Conservation (phyloP, 768 basidiomycete species). For the Mycena indigotica region DNA sequence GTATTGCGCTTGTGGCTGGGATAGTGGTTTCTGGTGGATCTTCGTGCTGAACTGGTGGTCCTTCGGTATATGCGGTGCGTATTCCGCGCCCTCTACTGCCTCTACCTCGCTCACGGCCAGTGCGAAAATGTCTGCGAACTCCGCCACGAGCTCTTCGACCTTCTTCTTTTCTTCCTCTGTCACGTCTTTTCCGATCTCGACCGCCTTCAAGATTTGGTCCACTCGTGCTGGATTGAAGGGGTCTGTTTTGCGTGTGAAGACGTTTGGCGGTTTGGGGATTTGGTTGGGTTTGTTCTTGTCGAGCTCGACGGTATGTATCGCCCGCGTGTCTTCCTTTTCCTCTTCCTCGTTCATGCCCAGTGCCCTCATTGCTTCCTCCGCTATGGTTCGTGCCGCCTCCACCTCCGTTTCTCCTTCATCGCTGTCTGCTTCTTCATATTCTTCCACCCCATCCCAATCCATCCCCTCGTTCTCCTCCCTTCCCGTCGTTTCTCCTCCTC, state of each 20-base stretch:
- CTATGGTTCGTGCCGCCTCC: too few species aligned
- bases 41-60: conserved; percentile 30
- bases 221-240: conserved; percentile 28
- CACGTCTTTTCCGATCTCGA: conserved; percentile 34
- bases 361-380: too few species aligned
- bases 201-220: conserved; percentile 18
- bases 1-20: conserved; percentile 31
- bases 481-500: too few species aligned
- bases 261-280: too few species aligned
- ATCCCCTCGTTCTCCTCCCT: too few species aligned
- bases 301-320: too few species aligned
- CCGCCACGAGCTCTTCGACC: conserved; percentile 25
- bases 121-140: conserved; percentile 43
- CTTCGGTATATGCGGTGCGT: conserved; percentile 34
- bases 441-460: too few species aligned
- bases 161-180: conserved; percentile 23
- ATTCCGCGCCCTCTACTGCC: conserved; percentile 30
- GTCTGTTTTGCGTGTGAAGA: conserved; percentile 25
- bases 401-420: too few species aligned
- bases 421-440: too few species aligned
- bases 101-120: conserved; percentile 40
- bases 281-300: too few species aligned
- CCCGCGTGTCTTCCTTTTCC: too few species aligned
- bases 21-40: conserved; percentile 32
- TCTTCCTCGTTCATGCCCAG: too few species aligned